Evolutionary conservation across 805 yeast species (phyloP), one percentile per base, ranked within the genome.

Genomic region (Danielozyma ontarioensis): DNA sequence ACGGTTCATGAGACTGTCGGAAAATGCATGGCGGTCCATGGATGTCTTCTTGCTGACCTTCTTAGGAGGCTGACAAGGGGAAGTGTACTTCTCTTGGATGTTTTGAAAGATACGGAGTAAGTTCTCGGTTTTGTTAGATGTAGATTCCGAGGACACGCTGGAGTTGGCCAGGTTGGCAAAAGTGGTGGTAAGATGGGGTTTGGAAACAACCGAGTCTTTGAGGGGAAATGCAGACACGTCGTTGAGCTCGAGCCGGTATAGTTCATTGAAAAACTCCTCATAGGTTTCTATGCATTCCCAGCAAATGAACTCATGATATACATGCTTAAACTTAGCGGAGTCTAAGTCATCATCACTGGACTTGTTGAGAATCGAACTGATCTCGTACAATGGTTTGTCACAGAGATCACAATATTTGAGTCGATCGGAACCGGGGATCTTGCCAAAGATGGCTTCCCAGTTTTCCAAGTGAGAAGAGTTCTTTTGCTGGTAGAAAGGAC

Each of bases 321-420:
- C 37, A 27, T 46, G 47, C 21, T 44, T 41, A 16, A 39, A 41
- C 16, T 46, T 40, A 12, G 62, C 46, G 15, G 28, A n/a, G 7
- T 6, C 6, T n/a, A n/a, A n/a, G n/a, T n/a, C n/a, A n/a, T n/a
- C n/a, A n/a, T n/a, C n/a, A 31, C 44, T 42, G 31, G 48, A 42
- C 38, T 41, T 50, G 34, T 53, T 51, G 33, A 63, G 50, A 13
- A 60, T 44, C 10, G 62, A 82, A 60, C 53, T 78, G 43, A 67
- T 52, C 37, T 81, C 87, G 51, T 80, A 82, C 18, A 82, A 51
- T 12, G 87, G 84, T 34, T 70, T 72, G 25, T 80, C 85, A 53
- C 90, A 82, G 10, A 82, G 59, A n/a, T 79, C 75, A 49, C 90
- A 82, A 46, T 73, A 57, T 39, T 68, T 68, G 24, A 73, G 51